Base-by-base conservation (phyloP, 352 stramenopile species). In the Pythium phragmiticola region DNA sequence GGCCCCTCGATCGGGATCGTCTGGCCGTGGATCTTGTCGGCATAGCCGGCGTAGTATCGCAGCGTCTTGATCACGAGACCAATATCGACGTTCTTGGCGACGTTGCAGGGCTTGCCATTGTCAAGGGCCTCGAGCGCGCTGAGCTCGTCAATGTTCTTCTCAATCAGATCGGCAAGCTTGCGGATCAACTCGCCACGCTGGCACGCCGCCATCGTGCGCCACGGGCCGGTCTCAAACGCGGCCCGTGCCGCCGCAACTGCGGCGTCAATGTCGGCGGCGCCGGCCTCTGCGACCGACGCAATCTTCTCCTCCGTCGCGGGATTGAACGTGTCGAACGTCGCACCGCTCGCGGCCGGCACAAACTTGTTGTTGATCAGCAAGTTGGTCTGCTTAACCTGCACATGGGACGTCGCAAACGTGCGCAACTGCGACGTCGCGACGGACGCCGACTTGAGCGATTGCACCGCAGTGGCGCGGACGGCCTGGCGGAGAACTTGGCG, bases 281-380 rank as follows among this genome's bases (percentile, higher is more conserved):
- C 76, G 53, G 58, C 77, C 30, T 65, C 60, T 14, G 79, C 77
- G 47, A 88, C 76, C 48, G 74, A 68, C 63, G 79, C 75, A 57
- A 90, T 66, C 57, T 80, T 77, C 47, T 74, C 45, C 50, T 90
- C 77, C 17, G 63, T 88, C 52, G 74, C 68, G 0, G 81, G 77
- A 73, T 87, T 87, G 49, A 90, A 43, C 57, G 86, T 77, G 37
- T 87, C 78, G 36, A 87, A 71, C 4, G 78, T 95, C 56, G 80
- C 75, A 39, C 87, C 87, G 37, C 67, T 74, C 21, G 70, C 50
- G 9, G 82, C 76, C 13, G 87, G 75, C 50, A 96, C 87, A 58
- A 95, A 96, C 68, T 94, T 68, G 72, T 77, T 77, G 72, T 92
- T 87, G 69, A 97, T 96, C 56, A 97, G 78, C 48, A 97, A 69